Base-by-base conservation (phyloP, 495 filamentous ascomycete genomes). In the Geoglossum glabrum region DNA sequence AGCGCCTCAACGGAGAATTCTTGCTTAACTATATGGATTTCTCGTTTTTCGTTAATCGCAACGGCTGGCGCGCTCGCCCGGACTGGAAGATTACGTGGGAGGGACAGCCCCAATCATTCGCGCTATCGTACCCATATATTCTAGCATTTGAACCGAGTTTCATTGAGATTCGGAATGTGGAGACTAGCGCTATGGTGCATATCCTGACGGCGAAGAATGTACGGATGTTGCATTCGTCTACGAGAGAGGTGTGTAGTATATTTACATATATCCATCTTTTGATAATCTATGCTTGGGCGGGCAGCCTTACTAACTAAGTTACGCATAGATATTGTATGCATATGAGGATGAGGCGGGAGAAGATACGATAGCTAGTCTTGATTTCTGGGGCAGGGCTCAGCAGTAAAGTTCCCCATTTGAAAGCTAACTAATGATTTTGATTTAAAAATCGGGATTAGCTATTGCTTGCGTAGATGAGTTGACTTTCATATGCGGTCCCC, bases 21-120 rank as follows among this genome's bases (percentile, higher is more conserved):
- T 76, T 99, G 45, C 79, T 99, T 56, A 96, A 95, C 68, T 99
- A 99, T 70, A 87, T 86, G 23, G 93, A 99, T 64, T 97, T 95
- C 68, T 93, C 86, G 21, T 97, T 99, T 77, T 99, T 95, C 64
- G 92, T 99, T 64, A 97, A 99, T 70, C 80, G 92, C 55, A 95
- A 99, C 67, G 93, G 93, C 27, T 99, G 93, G 93, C 79, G 93
- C 56, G 89, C 90, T 34, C 77, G 89, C 60, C 85, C 89, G 19
- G 93, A 99, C 65, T 99, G 93, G 93, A 83, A 81, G 60, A 94
- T 99, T 63, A 84, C 86, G 30, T 99, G 93, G 93, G 93, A 99
- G 71, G 93, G 93, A 55, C 84, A 78, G 46, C 93, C 93, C 55
- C 82, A 83, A 62, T 78, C 83, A 43, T 99, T 99, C 67, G 92